phyloP scores from a whole-genome alignment of 164 flowering plant genomes.

The Platanus orientalis region DNA sequence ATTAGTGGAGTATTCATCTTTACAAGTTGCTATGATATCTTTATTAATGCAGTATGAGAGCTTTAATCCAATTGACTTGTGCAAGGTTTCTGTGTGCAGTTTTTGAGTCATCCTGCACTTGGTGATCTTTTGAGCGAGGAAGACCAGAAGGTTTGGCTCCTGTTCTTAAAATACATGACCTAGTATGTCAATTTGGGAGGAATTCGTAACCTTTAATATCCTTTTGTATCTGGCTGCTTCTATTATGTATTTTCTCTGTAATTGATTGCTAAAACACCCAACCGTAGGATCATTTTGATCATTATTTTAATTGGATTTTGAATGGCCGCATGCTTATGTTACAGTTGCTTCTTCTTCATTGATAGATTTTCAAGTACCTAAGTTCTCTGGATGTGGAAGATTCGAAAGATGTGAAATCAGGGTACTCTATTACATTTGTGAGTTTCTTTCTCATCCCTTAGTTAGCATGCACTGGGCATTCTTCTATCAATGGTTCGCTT shows the following conservation, averaged over 20 bases:
- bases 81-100: conserved; percentile 24
- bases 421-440: conserved; percentile 31
- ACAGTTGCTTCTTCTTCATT: not conserved
- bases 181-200: not conserved
- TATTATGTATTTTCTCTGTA: not conserved
- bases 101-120: conserved; percentile 47
- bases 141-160: conserved; percentile 38
- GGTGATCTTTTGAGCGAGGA: conserved; percentile 42
- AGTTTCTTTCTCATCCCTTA: conserved; percentile 8
- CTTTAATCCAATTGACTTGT: not conserved
- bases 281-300: not conserved
- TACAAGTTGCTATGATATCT: too few species aligned
- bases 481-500: not conserved
- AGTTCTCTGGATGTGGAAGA: conserved; percentile 41
- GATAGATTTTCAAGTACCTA: conserved; percentile 43
- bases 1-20: not conserved
- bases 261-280: not conserved
- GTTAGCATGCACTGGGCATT: too few species aligned
- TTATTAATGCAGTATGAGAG: too few species aligned
- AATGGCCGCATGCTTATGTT: conserved; percentile 1
- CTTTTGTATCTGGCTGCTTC: too few species aligned
- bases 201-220: too few species aligned
- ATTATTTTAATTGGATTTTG: not conserved
- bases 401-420: conserved; percentile 30
- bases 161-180: not conserved